Percentiles rank a stretch among this genome's conserved stretches.
Conservation (phyloP, 345 rosid genomes). For the Geranium rotundifolium region DNA sequence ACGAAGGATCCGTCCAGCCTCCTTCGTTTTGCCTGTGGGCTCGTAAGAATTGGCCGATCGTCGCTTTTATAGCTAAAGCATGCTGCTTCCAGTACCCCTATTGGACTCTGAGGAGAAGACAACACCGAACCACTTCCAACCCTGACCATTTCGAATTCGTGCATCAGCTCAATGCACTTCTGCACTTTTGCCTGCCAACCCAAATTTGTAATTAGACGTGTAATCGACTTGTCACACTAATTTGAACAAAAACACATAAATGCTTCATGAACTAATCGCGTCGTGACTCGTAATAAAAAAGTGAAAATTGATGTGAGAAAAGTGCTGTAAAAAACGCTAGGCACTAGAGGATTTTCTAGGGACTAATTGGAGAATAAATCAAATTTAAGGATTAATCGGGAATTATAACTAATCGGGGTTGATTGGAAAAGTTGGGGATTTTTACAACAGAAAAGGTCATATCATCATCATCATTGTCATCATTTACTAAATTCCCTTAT, state of each 20-base stretch:
- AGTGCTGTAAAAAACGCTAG: no score
- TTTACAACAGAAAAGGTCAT: no score
- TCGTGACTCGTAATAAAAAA: not conserved
- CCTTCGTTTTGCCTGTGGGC: conserved; percentile 39
- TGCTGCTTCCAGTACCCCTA: conserved; percentile 58
- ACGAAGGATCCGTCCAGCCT: conserved; percentile 24
- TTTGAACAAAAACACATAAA: not conserved
- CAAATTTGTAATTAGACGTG: not conserved
- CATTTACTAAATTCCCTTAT: no score
- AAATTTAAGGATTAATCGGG: no score
- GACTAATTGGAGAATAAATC: no score
- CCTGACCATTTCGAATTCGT: conserved; percentile 20
- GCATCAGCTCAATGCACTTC: conserved; percentile 30
- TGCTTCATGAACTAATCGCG: not conserved
- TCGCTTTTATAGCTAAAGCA: conserved; percentile 63
- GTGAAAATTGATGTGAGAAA: no score
- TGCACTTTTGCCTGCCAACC: conserved; percentile 38
- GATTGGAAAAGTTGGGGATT: no score
- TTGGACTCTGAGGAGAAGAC: conserved; percentile 52
- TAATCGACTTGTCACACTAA: no score
- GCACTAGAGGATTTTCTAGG: no score
- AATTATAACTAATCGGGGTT: no score
- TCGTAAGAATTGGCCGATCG: conserved; percentile 24
- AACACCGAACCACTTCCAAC: conserved; percentile 13
- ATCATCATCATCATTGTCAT: not conserved